phyloP scores from a whole-genome alignment of 2,329 filamentous ascomycete species.

The Fulvia fulva region DNA sequence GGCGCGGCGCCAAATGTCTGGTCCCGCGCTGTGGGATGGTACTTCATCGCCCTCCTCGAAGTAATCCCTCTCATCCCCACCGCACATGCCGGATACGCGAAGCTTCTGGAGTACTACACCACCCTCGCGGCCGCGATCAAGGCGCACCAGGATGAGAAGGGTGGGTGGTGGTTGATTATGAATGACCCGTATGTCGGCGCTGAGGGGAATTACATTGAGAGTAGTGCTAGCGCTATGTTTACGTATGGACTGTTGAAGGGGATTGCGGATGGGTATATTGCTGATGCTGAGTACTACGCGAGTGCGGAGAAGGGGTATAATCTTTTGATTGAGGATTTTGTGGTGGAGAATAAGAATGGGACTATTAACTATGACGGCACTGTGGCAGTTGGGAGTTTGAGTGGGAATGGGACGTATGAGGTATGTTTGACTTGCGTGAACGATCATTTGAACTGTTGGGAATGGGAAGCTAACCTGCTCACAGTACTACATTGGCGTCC shows the following conservation, averaged over 20 bases:
- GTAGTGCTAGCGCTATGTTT: constrained; percentile 57
- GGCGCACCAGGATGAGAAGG: constrained; percentile 50
- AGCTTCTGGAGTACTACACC: constrained; percentile 34
- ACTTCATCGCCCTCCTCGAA: constrained; percentile 49
- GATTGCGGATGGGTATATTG: constrained; percentile 37
- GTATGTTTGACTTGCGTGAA: constrained; percentile 31
- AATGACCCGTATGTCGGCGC: constrained; percentile 48
- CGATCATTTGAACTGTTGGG: too few species aligned
- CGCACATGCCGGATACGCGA: constrained; percentile 34
- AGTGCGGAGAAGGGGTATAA: constrained; percentile 45
- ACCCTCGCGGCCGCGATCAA: constrained; percentile 39
- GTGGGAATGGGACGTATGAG: constrained; percentile 48
- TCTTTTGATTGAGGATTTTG: constrained; percentile 44
- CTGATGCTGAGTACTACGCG: constrained; percentile 47
- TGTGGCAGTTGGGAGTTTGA: constrained; percentile 51
- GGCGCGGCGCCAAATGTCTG: constrained; percentile 53
- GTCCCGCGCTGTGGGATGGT: constrained; percentile 54
- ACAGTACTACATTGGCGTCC: constrained; percentile 38
- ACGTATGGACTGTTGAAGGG: constrained; percentile 51
- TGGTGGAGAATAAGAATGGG: constrained; percentile 45
- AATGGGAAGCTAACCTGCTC: neutral
- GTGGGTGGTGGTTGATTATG: constrained; percentile 57
- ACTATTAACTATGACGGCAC: constrained; percentile 52
- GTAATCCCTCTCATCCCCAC: constrained; percentile 40
- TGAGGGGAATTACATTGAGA: constrained; percentile 56